Percentiles rank a stretch among this genome's conserved stretches.
phyloP scores from a whole-genome alignment of 139 green algal species.

The Zygnema circumcarinatum region DNA sequence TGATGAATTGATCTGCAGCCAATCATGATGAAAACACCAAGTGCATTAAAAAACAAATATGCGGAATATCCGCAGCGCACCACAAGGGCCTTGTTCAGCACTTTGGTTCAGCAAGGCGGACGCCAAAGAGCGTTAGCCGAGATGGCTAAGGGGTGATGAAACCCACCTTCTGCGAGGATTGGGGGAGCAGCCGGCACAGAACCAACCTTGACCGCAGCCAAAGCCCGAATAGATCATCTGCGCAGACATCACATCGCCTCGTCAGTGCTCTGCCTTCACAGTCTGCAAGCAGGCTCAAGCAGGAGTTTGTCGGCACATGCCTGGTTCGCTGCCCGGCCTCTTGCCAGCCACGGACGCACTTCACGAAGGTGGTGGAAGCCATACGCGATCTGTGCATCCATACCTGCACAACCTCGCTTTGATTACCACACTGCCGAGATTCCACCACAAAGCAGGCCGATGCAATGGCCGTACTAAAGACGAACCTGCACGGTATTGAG shows the following conservation, averaged over 20 bases:
- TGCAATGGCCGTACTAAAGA: not conserved
- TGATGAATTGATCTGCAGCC: too few relatives aligned
- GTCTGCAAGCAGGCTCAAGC: not conserved
- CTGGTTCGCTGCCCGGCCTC: slow-evolving; percentile 52
- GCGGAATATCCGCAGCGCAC: too few relatives aligned
- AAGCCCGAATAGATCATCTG: slow-evolving; percentile 43
- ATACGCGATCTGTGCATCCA: slow-evolving; percentile 54
- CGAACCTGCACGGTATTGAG: too few relatives aligned
- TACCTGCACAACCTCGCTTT: slow-evolving; percentile 40
- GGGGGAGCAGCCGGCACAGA: slow-evolving; percentile 32
- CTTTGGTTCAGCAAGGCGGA: too few relatives aligned
- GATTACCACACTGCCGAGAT: not conserved
- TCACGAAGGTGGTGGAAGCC: slow-evolving; percentile 52
- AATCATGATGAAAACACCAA: too few relatives aligned
- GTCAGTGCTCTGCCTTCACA: not conserved
- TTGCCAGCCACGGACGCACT: slow-evolving; percentile 42
- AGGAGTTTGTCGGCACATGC: not conserved
- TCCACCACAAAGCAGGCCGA: not conserved
- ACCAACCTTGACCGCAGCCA: slow-evolving; percentile 51
- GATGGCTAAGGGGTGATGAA: not conserved
- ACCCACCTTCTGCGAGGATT: slow-evolving; percentile 5
- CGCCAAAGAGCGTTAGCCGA: too few relatives aligned
- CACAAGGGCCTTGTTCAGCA: too few relatives aligned
- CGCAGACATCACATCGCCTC: not conserved
- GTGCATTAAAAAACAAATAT: too few relatives aligned